phyloP scores from a whole-genome alignment of 1,284 basidiomycete species.

The Fomitopsis pinicola region DNA sequence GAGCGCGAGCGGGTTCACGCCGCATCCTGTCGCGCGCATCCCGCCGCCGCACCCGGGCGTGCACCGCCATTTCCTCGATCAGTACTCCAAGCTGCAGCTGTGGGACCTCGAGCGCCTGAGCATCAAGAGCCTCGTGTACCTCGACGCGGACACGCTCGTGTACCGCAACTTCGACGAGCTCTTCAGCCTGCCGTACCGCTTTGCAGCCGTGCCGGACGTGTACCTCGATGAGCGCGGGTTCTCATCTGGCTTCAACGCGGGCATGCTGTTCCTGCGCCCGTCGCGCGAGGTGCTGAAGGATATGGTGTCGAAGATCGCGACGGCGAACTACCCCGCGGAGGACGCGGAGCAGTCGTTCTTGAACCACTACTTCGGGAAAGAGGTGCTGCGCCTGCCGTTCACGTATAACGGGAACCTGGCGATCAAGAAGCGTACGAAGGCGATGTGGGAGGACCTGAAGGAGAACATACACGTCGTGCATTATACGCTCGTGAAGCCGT shows the following conservation, averaged over 20 bases:
- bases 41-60: conserved; percentile 32
- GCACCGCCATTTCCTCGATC: conserved; percentile 31
- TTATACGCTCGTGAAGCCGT: conserved; percentile 40
- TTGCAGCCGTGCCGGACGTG: conserved; percentile 41
- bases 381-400: conserved; percentile 36
- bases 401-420: conserved; percentile 43
- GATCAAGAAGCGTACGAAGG: conserved; percentile 33
- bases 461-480: conserved; percentile 36
- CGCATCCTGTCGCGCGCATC: conserved; percentile 29
- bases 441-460: conserved; percentile 33
- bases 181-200: conserved; percentile 37
- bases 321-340: conserved; percentile 29
- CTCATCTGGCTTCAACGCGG: conserved; percentile 38
- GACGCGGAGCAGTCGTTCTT: conserved; percentile 43
- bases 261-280: conserved; percentile 36
- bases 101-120: conserved; percentile 33
- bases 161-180: conserved; percentile 41
- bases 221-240: conserved; percentile 32
- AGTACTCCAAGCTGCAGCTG: conserved; percentile 37
- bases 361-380: conserved; percentile 38
- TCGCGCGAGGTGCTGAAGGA: conserved; percentile 28
- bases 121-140: conserved; percentile 30
- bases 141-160: conserved; percentile 41
- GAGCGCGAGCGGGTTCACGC: conserved; percentile 33
- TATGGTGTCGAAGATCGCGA: conserved; percentile 33